These are phyloP conservation scores for Solanum paucissectum DNA, from an alignment of 257 asterid genomes.

Conservation along the genomic window DNA sequence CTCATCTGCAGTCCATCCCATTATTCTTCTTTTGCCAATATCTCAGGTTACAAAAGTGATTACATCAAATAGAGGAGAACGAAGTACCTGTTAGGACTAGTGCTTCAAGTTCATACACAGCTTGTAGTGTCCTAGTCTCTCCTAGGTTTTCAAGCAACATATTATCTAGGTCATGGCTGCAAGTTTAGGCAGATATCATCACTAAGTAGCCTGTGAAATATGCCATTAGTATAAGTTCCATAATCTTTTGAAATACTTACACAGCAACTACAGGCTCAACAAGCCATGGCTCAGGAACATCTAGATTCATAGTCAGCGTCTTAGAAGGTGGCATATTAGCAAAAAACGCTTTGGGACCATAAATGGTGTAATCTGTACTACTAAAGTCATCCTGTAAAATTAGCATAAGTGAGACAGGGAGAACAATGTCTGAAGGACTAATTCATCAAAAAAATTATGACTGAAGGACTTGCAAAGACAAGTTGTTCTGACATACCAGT, in stretches of 20 bases:
- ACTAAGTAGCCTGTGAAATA: background rate
- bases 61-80: background rate
- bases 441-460: background rate
- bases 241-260: constrained; percentile 33
- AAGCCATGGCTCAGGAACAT: constrained; percentile 99
- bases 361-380: constrained; percentile 49
- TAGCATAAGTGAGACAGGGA: constrained; percentile 15
- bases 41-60: background rate
- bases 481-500: constrained; percentile 37
- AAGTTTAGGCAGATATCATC: background rate
- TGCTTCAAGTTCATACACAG: constrained; percentile 95
- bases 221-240: background rate
- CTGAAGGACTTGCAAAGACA: constrained; percentile 6
- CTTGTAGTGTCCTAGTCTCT: constrained; percentile 83
- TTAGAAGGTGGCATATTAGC: constrained; percentile 95
- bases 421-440: background rate
- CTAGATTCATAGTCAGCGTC: constrained; percentile 98
- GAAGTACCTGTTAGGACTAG: constrained; percentile 85
- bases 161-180: constrained; percentile 96
- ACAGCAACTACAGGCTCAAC: constrained; percentile 89
- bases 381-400: constrained; percentile 88
- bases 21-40: background rate
- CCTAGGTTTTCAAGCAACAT: constrained; percentile 93
- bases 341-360: constrained; percentile 91
- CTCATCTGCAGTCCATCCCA: background rate